Base-by-base conservation (phyloP, 495 filamentous ascomycete genomes). In the Aspergillus sclerotiicarbonarius region DNA sequence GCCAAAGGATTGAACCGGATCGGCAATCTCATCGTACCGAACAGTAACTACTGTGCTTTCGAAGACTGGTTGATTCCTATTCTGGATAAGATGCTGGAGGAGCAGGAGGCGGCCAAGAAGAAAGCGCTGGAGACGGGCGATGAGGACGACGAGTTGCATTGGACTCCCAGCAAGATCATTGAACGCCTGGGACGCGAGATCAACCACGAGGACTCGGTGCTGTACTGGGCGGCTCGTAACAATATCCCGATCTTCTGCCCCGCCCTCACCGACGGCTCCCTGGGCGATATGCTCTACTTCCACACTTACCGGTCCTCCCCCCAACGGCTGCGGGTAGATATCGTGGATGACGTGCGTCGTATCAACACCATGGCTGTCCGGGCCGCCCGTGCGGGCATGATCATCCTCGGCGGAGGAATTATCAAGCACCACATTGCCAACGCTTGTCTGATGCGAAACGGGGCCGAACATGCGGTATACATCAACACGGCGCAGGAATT, bases 361-460 rank as follows among this genome's bases (percentile, higher is more conserved):
- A 90, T 97, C 71, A 98, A 98, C 73, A 90, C 89, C 9, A 84
- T 97, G 52, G 85, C 93, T 2, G 88, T 96, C 13, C 76, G 87
- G 30, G 93, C 94, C 1, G 87, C 89, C 58, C 80, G 88, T 52
- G 87, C 89, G 0, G 94, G 95, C 8, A 96, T 96, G 85, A 90
- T 98, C 59, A 91, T 98, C 51, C 78, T 98, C 1, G 94, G 95
- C 0, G 94, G 93, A 2, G 94, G 94, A 0, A 71, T 98, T 9
- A 81, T 98, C 55, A 98, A 98, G 75, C 94, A 98, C 65, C 94
- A 98, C 66, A 98, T 98, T 63, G 91, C 93, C 29, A 98, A 98
- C 68, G 94, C 95, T 3, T 94, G 90, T 65, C 67, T 98, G 63
- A 98, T 98, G 94, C 82, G 94, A 16, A 97, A 98, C 62, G 95